Percentiles rank a stretch among this genome's conserved stretches.
Evolutionary conservation across 1,284 basidiomycete genomes (phyloP).

Genomic region (Stygiomarasmius scandens): DNA sequence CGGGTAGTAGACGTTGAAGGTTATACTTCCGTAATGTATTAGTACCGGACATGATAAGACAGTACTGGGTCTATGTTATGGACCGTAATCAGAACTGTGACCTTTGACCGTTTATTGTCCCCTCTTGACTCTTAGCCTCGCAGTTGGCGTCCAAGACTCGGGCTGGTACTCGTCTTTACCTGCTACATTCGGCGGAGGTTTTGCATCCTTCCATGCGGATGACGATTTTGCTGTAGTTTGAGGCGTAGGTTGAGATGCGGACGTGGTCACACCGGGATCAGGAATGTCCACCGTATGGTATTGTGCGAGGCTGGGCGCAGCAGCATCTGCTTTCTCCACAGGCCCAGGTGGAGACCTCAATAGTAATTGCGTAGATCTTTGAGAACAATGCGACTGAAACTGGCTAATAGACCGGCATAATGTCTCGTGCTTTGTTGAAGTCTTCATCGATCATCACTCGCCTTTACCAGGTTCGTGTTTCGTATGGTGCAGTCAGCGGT

Average conservation of each 20-base stretch:
- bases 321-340: not conserved
- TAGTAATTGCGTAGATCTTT: too few relatives aligned
- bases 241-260: not conserved
- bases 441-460: too few relatives aligned
- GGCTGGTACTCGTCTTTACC: constrained; percentile 16
- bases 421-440: too few relatives aligned
- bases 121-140: not conserved
- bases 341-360: not conserved
- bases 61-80: too few relatives aligned
- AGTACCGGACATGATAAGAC: too few relatives aligned
- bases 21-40: too few relatives aligned
- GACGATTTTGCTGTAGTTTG: not conserved
- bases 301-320: not conserved
- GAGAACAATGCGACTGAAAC: too few relatives aligned
- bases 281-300: not conserved
- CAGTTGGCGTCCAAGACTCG: constrained; percentile 14
- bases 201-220: not conserved
- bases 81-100: too few relatives aligned
- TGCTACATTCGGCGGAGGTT: constrained; percentile 7
- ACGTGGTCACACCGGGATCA: not conserved
- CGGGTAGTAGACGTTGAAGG: too few relatives aligned
- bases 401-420: too few relatives aligned
- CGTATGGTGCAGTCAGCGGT: too few relatives aligned
- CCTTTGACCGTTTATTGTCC: constrained; percentile 3
- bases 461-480: too few relatives aligned